Base-by-base conservation (phyloP, 208 protist genomes). In the Crithidia acanthocephali region DNA sequence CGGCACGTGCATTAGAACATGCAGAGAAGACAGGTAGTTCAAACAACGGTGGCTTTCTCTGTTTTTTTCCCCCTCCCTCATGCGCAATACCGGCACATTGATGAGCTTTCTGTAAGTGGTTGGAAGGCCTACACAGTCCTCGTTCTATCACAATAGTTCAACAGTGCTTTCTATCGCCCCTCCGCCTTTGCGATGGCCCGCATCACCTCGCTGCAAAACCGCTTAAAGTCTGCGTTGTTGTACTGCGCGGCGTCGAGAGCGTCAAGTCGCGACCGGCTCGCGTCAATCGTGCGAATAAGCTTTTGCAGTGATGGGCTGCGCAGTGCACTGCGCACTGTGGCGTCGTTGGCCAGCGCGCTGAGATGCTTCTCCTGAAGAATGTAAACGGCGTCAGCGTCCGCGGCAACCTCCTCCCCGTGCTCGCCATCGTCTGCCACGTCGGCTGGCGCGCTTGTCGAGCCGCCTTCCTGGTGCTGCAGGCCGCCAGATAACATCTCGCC, bases 181-280 rank as follows among this genome's bases (percentile, higher is more conserved):
- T 91, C 79, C 44, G 78, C 74, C 20, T 30, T 30, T 23, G 65
- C 71, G 33, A 95, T 81, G 20, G 76, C 70, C 22, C 44, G 55
- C 58, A 91, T 75, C 20, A 96, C 80, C 9, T 79, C 59, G 20
- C 89, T 74, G 57, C 85, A 91, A 55, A 95, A 97, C 10, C 63
- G 28, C 22, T 75, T 72, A 55, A 97, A 97, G 42, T 94, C 87
- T 0, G 79, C 72, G 52, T 83, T 85, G 66, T 95, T 95, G 58
- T 78, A 77, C 79, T 92, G 57, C 45, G 90, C 92, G 18, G 90
- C 85, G 44, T 93, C 83, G 16, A 97, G 76, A 40, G 92, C 92
- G 11, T 95, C 92, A 2, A 95, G 65, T 8, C 80, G 80, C 0
- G 86, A 85, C 0, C 85, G 84, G 71, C 90, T 95, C 9, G 52